Percentiles rank a stretch among this genome's conserved stretches.
Conservation (phyloP, 1,284 basidiomycete genomes). For the Malassezia japonica region DNA sequence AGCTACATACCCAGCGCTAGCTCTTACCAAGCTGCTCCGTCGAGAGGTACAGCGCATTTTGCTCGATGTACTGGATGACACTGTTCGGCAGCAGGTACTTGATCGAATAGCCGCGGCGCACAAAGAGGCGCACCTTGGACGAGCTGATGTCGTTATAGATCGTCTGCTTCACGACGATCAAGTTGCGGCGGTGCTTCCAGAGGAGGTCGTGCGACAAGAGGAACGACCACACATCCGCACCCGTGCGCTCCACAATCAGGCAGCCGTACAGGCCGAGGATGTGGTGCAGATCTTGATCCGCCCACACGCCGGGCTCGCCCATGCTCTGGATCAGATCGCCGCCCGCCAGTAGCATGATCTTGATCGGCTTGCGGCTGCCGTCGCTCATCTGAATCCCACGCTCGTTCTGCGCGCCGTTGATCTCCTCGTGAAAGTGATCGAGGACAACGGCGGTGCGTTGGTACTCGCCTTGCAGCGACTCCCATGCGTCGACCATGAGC, state of each 20-base stretch:
- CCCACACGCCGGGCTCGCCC: conserved; percentile 98
- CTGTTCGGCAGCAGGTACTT: conserved; percentile 80
- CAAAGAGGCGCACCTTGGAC: conserved; percentile 59
- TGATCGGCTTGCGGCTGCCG: conserved; percentile 41
- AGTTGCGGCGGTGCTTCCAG: conserved; percentile 62
- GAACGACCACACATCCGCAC: conserved; percentile 70
- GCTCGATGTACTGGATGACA: conserved; percentile 90
- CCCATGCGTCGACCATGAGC: conserved; percentile 90
- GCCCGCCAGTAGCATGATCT: conserved; percentile 88
- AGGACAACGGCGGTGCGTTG: conserved; percentile 90
- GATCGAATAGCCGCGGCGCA: conserved; percentile 83
- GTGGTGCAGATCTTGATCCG: conserved; percentile 85
- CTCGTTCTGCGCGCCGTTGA: conserved; percentile 57
- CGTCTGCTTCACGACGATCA: conserved; percentile 73
- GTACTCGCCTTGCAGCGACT: conserved; percentile 78
- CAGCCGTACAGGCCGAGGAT: conserved; percentile 89
- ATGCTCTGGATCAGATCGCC: conserved; percentile 96
- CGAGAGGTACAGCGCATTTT: conserved; percentile 54
- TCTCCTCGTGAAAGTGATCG: conserved; percentile 87
- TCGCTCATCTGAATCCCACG: conserved; percentile 34
- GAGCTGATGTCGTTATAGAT: conserved; percentile 94
- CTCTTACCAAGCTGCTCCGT: background rate
- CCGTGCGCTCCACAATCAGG: conserved; percentile 88
- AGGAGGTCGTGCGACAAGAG: conserved; percentile 55
- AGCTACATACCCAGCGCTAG: conserved; percentile 6